Base-by-base conservation (phyloP, 2,329 filamentous ascomycete genomes). In the Calonectria pseudoturangicola region DNA sequence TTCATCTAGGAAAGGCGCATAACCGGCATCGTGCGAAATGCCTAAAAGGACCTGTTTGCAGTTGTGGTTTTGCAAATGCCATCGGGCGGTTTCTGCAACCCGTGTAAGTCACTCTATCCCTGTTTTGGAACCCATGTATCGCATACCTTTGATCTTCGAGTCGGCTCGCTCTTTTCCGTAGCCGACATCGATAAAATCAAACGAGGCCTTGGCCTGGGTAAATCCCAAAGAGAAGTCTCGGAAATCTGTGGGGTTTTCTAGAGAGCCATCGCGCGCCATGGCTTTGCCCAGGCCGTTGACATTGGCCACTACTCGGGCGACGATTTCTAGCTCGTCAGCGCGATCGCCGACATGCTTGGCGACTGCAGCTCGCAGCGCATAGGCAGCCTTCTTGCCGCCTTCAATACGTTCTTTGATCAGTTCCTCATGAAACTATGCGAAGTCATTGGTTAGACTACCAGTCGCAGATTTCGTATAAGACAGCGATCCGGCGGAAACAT, bases 121-220 rank as follows among this genome's bases (percentile, higher is more conserved):
- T 12, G 25, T 47, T 50, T 16, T 39, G 21, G 39, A 25, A 27
- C 39, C 13, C 54, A 60, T 25, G 15, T 2, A 39, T 60, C 33
- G 48, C 82, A 62, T 81, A 91, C 90, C 90, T 86, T 87, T 88
- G 75, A 93, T 89, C 81, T 93, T 93, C 58, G 87, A 87, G 79
- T 91, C 89, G 9, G 89, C 88, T 63, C 88, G 85, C 77, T 92
- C 90, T 79, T 91, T 91, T 54, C 88, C 88, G 75, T 87, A 83
- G 41, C 91, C 91, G 66, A 93, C 87, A 78, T 93, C 91, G 70
- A 92, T 84, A 83, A 92, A 93, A 81, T 93, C 90, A 83, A 92
- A 92, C 13, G 87, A 88, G 12, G 89, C 86, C 74, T 88, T 88
- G 72, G 86, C 87, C 81, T 91, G 90, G 62, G 88, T 91, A 83